A percentile compares a stretch with the other conserved stretches of the same genome.
Conservation (phyloP, 2,329 filamentous ascomycete genomes). For the Fulvia fulva region DNA sequence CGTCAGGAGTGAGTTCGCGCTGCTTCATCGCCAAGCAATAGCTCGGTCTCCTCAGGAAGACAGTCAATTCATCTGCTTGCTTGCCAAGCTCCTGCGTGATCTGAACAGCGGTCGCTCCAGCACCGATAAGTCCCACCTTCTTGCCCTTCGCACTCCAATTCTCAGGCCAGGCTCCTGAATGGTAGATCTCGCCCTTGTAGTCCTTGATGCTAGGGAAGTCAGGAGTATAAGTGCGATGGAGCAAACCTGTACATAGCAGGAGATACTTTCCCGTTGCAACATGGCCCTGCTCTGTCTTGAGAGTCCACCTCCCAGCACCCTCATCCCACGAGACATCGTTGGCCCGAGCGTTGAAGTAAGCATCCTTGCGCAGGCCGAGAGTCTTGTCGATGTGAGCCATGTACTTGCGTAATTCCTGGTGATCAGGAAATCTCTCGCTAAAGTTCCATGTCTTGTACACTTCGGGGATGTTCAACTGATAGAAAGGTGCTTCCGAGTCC, state of each 20-base stretch:
- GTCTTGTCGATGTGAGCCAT: conserved; percentile 59
- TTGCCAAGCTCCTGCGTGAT: conserved; percentile 33
- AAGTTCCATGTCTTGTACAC: conserved; percentile 54
- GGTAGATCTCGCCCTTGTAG: conserved; percentile 40
- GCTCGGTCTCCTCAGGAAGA: conserved; percentile 66
- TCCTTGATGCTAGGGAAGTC: conserved; percentile 34
- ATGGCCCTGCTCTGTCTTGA: conserved; percentile 49
- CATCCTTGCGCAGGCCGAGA: conserved; percentile 54
- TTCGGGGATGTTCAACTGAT: conserved; percentile 46
- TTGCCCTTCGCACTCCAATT: conserved; percentile 34
- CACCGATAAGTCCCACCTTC: conserved; percentile 41
- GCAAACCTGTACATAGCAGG: conserved; percentile 37
- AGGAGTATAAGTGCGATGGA: conserved; percentile 38
- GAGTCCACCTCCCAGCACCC: conserved; percentile 45
- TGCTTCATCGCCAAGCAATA: conserved; percentile 60
- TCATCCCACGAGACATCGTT: conserved; percentile 51
- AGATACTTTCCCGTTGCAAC: conserved; percentile 33
- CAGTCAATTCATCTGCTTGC: conserved; percentile 42
- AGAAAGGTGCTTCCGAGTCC: conserved; percentile 46
- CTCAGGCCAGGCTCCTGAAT: conserved; percentile 40
- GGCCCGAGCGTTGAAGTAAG: conserved; percentile 55
- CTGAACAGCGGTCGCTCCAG: conserved; percentile 43
- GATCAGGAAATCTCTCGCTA: conserved; percentile 30
- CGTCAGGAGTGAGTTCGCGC: conserved; percentile 40
- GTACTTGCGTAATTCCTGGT: conserved; percentile 50